Evolutionary conservation across 192 early-diverging fungal species (phyloP).

Genomic region (Rhizoclosmatium globosum): DNA sequence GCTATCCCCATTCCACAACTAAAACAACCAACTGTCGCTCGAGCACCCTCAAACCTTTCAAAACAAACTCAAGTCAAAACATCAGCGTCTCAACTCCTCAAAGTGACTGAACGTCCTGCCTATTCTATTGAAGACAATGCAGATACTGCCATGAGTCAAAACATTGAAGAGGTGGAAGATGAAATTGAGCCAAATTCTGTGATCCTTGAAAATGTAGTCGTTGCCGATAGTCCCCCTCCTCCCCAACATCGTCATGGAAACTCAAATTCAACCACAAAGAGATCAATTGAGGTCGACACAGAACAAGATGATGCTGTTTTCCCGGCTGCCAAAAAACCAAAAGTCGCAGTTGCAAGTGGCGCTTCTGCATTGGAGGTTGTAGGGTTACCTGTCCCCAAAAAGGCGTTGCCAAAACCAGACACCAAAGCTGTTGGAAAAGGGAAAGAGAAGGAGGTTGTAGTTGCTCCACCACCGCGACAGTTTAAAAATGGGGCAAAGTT

Average conservation of each 20-base stretch:
- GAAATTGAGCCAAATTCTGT: not conserved
- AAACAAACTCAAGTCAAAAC: no score
- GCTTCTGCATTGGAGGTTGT: no score
- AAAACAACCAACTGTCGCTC: not conserved
- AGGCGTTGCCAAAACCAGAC: not conserved
- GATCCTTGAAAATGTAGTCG: not conserved
- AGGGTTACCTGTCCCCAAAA: not conserved
- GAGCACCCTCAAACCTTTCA: not conserved
- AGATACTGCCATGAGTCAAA: not conserved
- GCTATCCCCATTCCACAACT: not conserved
- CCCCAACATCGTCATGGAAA: no score
- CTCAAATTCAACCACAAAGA: no score
- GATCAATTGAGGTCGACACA: no score
- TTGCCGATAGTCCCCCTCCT: no score
- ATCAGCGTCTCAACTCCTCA: not conserved
- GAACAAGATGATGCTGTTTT: no score
- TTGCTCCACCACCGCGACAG: not conserved
- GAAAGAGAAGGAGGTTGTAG: not conserved
- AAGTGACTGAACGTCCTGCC: constrained; percentile 2
- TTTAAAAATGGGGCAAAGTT: constrained; percentile 8
- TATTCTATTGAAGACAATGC: constrained; percentile 10
- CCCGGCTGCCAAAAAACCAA: not conserved
- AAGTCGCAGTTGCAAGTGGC: not conserved
- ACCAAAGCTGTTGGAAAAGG: not conserved
- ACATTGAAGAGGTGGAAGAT: not conserved